Evolutionary conservation across 1,284 basidiomycete species (phyloP).

Genomic region (Porogramme epimiltina): DNA sequence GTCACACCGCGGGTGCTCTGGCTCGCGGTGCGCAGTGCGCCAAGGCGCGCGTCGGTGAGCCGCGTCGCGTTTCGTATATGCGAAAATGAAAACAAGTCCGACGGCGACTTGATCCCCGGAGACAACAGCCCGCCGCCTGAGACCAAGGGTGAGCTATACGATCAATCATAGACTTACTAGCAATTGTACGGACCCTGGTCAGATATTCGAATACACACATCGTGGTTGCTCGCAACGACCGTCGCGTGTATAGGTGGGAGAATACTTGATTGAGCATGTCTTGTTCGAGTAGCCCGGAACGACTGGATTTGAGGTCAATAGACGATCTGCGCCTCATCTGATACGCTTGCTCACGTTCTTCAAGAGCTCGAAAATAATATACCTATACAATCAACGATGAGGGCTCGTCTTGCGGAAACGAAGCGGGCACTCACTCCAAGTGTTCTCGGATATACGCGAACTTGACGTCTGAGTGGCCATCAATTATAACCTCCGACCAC

Average conservation of each 20-base stretch:
- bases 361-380: conserved; percentile 86
- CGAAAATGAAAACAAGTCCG: conserved; percentile 83
- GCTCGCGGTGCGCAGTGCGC: conserved; percentile 68
- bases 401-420: neutral
- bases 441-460: conserved; percentile 91
- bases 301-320: conserved; percentile 42
- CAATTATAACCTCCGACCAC: conserved; percentile 72
- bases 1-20: conserved; percentile 62
- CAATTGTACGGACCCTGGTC: conserved; percentile 65
- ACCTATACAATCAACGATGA: conserved; percentile 45
- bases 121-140: conserved; percentile 70
- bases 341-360: conserved; percentile 66
- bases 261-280: conserved; percentile 42
- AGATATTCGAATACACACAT: conserved; percentile 80
- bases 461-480: conserved; percentile 72
- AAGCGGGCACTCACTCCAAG: conserved; percentile 64
- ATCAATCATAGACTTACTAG: neutral
- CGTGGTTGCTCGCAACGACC: conserved; percentile 70
- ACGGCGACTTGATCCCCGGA: conserved; percentile 56
- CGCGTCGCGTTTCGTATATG: conserved; percentile 74
- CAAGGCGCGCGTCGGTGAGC: conserved; percentile 66
- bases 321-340: no score
- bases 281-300: conserved; percentile 63
- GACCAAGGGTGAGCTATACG: conserved; percentile 1
- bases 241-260: conserved; percentile 71